Evolutionary conservation across 768 basidiomycete species (phyloP), one percentile per base, ranked within the genome.

Genomic region (Tylopilus felleus): DNA sequence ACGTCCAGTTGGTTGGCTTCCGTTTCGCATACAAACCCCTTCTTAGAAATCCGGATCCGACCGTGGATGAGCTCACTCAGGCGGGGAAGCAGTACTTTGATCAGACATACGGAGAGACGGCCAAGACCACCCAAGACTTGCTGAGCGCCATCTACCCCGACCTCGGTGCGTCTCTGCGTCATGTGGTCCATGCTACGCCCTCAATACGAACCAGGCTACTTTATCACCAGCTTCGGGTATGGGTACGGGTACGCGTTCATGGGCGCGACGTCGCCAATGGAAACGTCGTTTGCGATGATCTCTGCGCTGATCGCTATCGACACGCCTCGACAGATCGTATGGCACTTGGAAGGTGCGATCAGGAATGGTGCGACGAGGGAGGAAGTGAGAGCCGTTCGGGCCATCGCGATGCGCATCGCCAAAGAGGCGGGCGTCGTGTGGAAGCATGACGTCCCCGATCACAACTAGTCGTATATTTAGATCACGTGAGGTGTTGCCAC

Each of bases 261-360:
- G 22, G 74, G 75, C 0, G 70, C 78, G 21, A 65, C 83, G 8
- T 74, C 80, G 1, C 68, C 73, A 3, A 61, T 78, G 38, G 84
- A 88, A 62, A 81, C 82, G 1, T 81, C 83, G 2, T 87, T 79
- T 62, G 73, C 77, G 14, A 67, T 86, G 58, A 78, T 85, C n/a
- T 76, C 84, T 13, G 78, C 83, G 0, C 75, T 86, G 43, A 80
- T 88, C 61, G 77, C 81, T 4, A 74, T 73, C 52, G 84, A 87
- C 62, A 78, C 82, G 31, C 83, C 85, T 0, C 78, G 73, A 36
- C 86, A 88, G 61, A 80, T 83, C 28, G 69, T 57, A n/a, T 88
- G 86, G 85, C 86, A 87, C 61, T 71, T 87, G 22, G 71, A 74
- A 13, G 80, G 80, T 16, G 83, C 85, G 3, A 71, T 74, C 39